Evolutionary conservation across 179 eudicot species (phyloP).

Genomic region (Dionaea muscipula): DNA sequence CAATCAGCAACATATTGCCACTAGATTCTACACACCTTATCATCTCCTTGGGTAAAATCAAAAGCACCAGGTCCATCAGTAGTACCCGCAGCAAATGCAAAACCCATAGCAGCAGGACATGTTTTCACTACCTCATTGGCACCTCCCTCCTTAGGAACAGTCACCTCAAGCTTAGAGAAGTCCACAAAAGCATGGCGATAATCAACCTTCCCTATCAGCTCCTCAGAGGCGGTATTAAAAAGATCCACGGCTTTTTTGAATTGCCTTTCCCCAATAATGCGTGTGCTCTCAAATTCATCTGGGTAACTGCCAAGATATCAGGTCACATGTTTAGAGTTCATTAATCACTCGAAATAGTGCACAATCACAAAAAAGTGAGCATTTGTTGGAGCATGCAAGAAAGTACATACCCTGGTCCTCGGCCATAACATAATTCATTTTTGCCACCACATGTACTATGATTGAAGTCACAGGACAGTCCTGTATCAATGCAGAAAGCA

Average conservation of each 20-base stretch:
- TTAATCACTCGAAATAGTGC: background rate
- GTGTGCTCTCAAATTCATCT: slow-evolving; percentile 95
- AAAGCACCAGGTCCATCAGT: slow-evolving; percentile 99
- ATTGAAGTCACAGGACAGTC: slow-evolving; percentile 83
- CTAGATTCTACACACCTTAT: slow-evolving; percentile 28
- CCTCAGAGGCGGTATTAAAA: slow-evolving; percentile 65
- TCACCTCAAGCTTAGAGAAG: slow-evolving; percentile 70
- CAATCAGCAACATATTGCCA: no score
- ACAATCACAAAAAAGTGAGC: slow-evolving; percentile 1
- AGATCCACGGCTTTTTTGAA: slow-evolving; percentile 71
- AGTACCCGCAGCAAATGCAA: slow-evolving; percentile 97
- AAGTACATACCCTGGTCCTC: slow-evolving; percentile 79
- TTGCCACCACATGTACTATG: slow-evolving; percentile 95
- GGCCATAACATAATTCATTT: slow-evolving; percentile 89
- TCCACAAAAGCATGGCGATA: slow-evolving; percentile 66
- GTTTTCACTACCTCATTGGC: slow-evolving; percentile 51
- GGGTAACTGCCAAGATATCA: slow-evolving; percentile 50
- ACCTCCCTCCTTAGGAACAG: slow-evolving; percentile 45
- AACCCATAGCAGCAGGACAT: slow-evolving; percentile 98
- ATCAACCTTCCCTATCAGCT: slow-evolving; percentile 63
- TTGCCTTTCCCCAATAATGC: slow-evolving; percentile 88
- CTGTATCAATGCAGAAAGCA: slow-evolving; percentile 84
- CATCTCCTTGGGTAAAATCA: slow-evolving; percentile 94
- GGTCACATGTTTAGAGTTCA: slow-evolving; percentile 1
- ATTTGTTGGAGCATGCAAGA: slow-evolving; percentile 2